Evolutionary conservation across 2,329 filamentous ascomycete species (phyloP), one percentile per base, ranked within the genome.

Genomic region (Pseudocercospora musae): DNA sequence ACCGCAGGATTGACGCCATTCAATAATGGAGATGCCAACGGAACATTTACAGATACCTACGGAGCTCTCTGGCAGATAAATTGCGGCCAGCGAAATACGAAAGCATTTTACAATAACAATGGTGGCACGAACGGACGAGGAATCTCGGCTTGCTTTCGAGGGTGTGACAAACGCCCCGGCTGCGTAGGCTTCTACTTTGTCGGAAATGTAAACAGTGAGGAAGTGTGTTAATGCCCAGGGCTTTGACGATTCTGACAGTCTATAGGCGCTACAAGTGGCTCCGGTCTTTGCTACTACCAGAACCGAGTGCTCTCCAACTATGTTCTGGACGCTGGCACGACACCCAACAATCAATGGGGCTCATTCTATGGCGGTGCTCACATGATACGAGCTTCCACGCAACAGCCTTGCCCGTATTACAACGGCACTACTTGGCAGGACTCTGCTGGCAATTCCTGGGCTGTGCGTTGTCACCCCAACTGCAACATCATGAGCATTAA

Each of bases 351-450:
- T 11, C 44, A 48, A 15, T 48, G 44, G 44, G 44, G 44, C 4
- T 23, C 20, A 7, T 37, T 53, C 20, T 59, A 59, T n/a, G 57
- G 29, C 8, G 57, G 57, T 27, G 57, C 48, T 9, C 20, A 42
- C 18, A 31, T 59, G 27, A 11, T 59, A 15, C 37, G 20, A 31
- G 48, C 37, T 27, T n/a, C 29, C 1, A 54, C 57, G 15, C 57
- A 48, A 27, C 57, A 40, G 48, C 57, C 57, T 18, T 59, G 46
- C 18, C 57, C 57, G 2, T 59, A 59, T 33, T 59, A 59, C 31
- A 53, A 59, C n/a, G n/a, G 31, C 13, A 33, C 27, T 20, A 54
- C 27, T 23, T 54, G 50, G 25, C 27, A 33, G 7, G 50, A 54
- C 10, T 13, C 23, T n/a, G 11, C 27, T 20, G 50, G 50, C 18